Percentiles rank a stretch among this genome's conserved stretches.
Evolutionary conservation across 2,329 filamentous ascomycete genomes (phyloP).

Genomic region (Aspergillus fijiensis): DNA sequence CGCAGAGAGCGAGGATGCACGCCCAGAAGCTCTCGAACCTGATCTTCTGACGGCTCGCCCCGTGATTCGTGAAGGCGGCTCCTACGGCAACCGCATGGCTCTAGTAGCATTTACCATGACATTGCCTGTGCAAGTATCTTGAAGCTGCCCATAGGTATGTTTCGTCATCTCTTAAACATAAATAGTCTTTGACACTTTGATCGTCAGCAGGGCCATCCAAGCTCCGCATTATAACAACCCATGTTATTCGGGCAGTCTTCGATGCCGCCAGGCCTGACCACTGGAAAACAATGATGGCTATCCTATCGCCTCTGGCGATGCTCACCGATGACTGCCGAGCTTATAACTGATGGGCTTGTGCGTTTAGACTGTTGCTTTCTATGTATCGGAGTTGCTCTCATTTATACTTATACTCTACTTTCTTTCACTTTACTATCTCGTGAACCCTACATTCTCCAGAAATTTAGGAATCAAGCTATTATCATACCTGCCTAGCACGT

Average conservation of each 20-base stretch:
- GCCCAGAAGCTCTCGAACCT: slow-evolving; percentile 58
- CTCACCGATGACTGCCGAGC: slow-evolving; percentile 17
- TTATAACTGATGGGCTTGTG: slow-evolving; percentile 20
- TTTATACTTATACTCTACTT: slow-evolving; percentile 6
- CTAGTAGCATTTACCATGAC: slow-evolving; percentile 31
- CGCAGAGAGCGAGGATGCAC: slow-evolving; percentile 81
- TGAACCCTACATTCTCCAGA: background rate
- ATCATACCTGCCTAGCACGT: background rate
- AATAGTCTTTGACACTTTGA: background rate
- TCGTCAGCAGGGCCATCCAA: slow-evolving; percentile 43
- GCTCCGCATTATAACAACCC: slow-evolving; percentile 40
- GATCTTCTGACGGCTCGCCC: slow-evolving; percentile 58
- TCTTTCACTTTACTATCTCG: background rate
- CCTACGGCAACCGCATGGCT: slow-evolving; percentile 34
- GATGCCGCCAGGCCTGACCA: slow-evolving; percentile 28
- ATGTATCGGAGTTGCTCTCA: slow-evolving; percentile 16
- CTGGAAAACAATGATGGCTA: slow-evolving; percentile 30
- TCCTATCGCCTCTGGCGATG: slow-evolving; percentile 12
- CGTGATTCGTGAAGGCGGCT: slow-evolving; percentile 37
- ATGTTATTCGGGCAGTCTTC: slow-evolving; percentile 26
- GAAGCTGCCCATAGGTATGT: slow-evolving; percentile 42
- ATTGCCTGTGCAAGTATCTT: slow-evolving; percentile 34
- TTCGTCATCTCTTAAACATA: background rate
- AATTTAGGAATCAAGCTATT: background rate
- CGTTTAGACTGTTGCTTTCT: slow-evolving; percentile 21